phyloP scores from a whole-genome alignment of 73 alveolate species.

The Symbiodinium pilosum region DNA sequence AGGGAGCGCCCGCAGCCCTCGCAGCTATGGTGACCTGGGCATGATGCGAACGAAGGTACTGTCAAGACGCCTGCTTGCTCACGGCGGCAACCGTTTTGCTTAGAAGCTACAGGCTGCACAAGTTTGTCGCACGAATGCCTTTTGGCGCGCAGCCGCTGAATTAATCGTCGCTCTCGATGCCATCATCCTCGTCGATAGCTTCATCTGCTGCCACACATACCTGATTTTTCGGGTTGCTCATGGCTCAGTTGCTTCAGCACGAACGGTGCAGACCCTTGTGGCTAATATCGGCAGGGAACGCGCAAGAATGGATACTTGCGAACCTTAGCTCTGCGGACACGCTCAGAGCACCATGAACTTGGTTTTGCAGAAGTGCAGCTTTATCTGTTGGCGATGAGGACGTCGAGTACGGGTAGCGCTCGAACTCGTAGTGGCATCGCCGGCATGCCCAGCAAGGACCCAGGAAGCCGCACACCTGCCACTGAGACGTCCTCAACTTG shows the following conservation, averaged over 20 bases:
- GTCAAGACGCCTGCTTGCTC: too few relatives aligned
- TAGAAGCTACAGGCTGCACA: too few relatives aligned
- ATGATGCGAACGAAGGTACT: too few relatives aligned
- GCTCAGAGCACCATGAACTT: neutral
- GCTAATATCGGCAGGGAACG: conserved; percentile 4
- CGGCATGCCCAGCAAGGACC: conserved; percentile 95
- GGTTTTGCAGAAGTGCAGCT: conserved; percentile 1
- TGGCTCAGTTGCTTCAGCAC: neutral
- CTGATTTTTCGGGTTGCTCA: neutral
- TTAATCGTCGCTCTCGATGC: neutral
- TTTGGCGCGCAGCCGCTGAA: neutral
- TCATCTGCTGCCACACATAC: conserved; percentile 71
- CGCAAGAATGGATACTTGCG: conserved; percentile 85
- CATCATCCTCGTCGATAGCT: conserved; percentile 21
- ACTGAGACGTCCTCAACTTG: neutral
- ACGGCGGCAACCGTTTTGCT: too few relatives aligned
- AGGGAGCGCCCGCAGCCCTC: conserved; percentile 58
- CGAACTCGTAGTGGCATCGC: conserved; percentile 70
- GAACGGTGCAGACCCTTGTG: neutral
- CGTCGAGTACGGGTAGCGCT: conserved; percentile 51
- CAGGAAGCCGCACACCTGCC: conserved; percentile 65
- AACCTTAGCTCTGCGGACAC: neutral
- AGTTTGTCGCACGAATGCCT: too few relatives aligned
- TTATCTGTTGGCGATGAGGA: neutral
- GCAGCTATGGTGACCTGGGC: conserved; percentile 48